A percentile compares a stretch with the other conserved stretches of the same genome.
Conservation (phyloP, 2,329 filamentous ascomycete species). For the Lithohypha guttulata region DNA sequence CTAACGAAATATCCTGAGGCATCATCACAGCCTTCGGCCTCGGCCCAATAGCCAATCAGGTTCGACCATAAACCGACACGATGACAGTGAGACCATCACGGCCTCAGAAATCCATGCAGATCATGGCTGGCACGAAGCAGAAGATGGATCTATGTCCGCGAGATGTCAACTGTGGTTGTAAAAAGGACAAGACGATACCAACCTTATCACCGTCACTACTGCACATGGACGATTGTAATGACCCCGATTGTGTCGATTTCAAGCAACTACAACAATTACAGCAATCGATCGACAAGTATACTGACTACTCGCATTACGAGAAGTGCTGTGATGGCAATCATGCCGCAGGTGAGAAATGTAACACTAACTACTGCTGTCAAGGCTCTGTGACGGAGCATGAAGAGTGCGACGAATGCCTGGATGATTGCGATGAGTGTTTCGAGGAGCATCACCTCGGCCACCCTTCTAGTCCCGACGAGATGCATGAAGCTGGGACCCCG, state of each 20-base stretch:
- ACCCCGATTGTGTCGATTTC: slow-evolving; percentile 8
- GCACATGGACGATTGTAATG: slow-evolving; percentile 10
- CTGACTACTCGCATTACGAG: slow-evolving; percentile 8
- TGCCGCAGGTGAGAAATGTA: slow-evolving; percentile 5
- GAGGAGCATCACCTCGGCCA: slow-evolving; percentile 10
- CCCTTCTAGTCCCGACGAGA: neutral
- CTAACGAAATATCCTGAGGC: too few relatives aligned
- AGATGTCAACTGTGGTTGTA: neutral
- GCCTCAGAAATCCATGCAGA: slow-evolving; percentile 1
- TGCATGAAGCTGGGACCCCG: slow-evolving; percentile 2
- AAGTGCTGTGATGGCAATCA: slow-evolving; percentile 7
- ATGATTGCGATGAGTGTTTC: slow-evolving; percentile 19
- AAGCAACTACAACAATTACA: slow-evolving; percentile 9
- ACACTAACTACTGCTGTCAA: neutral
- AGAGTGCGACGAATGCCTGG: slow-evolving; percentile 7
- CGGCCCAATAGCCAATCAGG: too few relatives aligned
- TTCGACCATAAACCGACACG: too few relatives aligned
- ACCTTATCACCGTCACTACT: neutral
- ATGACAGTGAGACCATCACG: slow-evolving; percentile 4
- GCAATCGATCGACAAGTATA: slow-evolving; percentile 5
- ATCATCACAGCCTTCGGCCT: too few relatives aligned
- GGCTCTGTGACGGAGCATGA: neutral
- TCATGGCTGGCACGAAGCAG: slow-evolving; percentile 2
- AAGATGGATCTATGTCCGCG: neutral
- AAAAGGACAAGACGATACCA: neutral